Base-by-base conservation (phyloP, 2,329 filamentous ascomycete genomes). In the Paecilomyces sp. region DNA sequence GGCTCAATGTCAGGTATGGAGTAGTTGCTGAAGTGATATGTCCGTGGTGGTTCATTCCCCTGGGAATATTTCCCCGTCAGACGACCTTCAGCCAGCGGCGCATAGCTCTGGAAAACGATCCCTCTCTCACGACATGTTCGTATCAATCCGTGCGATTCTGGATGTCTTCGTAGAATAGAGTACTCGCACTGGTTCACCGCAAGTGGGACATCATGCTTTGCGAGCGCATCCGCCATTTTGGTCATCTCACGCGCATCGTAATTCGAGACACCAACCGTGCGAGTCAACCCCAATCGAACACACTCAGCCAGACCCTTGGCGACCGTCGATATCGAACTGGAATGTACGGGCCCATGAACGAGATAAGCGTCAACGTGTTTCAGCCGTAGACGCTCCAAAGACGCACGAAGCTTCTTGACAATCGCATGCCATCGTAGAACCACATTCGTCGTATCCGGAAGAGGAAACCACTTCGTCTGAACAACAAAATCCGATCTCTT, bases 111-210 rank as follows among this genome's bases (percentile, higher is more conserved):
- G 52, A 79, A 74, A 22, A 78, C 68, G 50, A 80, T 77, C 11
- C 69, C 70, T n/a, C 74, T 70, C 34, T 72, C 68, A n/a, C 66
- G 69, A 64, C 76, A 79, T 47, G 73, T 71, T 3, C 73, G 70
- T 6, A 79, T 68, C 57, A 79, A 66, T 0, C 77, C 76, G 1
- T 66, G 69, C 1, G 68, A 68, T 60, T 79, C 77, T 1, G 78
- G 78, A 12, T 72, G 61, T 22, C 77, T 71, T 22, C 78, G 72
- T 24, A 80, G 67, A 25, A 79, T 63, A 33, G 71, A 75, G 65
- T 73, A 80, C 62, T 80, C 77, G 68, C 76, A 77, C 64, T 80
- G 77, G 60, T 78, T 79, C 18, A 73, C 71, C 1, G 76, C 74
- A 3, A 80, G 74, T 0, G 77, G 75, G 4, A 79, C 59, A 1